Evolutionary conservation across 2,329 filamentous ascomycete species (phyloP), one percentile per base, ranked within the genome.

Genomic region (Emergomyces orientalis): DNA sequence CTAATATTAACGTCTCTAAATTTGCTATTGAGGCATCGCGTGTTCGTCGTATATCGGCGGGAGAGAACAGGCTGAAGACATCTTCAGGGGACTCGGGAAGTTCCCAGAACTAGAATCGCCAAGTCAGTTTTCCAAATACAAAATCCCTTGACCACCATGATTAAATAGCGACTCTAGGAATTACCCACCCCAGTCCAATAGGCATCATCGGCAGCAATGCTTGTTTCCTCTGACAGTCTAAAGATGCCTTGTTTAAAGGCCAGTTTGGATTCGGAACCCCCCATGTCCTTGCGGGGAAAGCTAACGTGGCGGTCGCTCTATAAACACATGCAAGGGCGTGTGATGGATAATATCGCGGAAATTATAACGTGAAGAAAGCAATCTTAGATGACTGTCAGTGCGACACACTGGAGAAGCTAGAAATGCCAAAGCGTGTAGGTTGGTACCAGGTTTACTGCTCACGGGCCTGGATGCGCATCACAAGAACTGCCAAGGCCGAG

Each of bases 211-310:
- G 91, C 86, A 64, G 91, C 83, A 73, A 97, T 97, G 74, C 89
- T 83, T 68, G 87, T 86, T 75, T 96, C 89, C 75, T 96, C 91
- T n/a, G 91, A 94, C 64, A 99, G 86, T 73, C 89, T 87, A 81
- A 97, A 97, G 80, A 97, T 96, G 78, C 92, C 93, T 79, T 96
- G 90, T 79, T 97, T 97, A 84, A 99, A 97, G 74, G 93, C 91
- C 74, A 97, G 87, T 84, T 97, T 97, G 72, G 93, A 97, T 80
- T 97, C 93, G 78, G 93, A 97, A 74, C 93, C 93, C 77, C 94
- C 94, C 94, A 99, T 99, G 63, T 71, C 73, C 68, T 68, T 65
- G 68, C 65, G 67, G 57, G 55, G 61, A 37, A 59, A 61, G 47
- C 34, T 62, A 37, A 58, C 27, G 52, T n/a, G 49, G 37, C 25